Percentiles rank a stretch among this genome's conserved stretches.
Evolutionary conservation across 768 basidiomycete genomes (phyloP).

Genomic region (Lactifluus volemus): DNA sequence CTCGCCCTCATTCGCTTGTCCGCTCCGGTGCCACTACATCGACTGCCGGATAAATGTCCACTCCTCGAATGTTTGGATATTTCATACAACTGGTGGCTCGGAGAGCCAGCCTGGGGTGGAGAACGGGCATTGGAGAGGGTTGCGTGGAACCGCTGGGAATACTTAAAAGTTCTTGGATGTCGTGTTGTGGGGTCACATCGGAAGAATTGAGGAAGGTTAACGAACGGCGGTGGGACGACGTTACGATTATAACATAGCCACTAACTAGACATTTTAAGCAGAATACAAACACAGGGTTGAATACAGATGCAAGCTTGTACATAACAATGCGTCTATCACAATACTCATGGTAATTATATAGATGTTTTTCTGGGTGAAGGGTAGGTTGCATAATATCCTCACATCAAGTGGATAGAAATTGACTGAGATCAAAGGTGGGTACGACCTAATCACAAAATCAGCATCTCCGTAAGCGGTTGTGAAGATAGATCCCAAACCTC

Average conservation of each 20-base stretch:
- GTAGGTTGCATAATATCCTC: not conserved
- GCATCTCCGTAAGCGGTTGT: not conserved
- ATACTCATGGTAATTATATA: not conserved
- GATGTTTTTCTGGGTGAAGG: slow-evolving; percentile 2
- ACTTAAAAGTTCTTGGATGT: slow-evolving; percentile 47
- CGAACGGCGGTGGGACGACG: slow-evolving; percentile 56
- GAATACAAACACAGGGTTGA: not conserved
- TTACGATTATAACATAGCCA: slow-evolving; percentile 37
- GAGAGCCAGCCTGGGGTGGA: slow-evolving; percentile 23
- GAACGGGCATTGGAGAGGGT: slow-evolving; percentile 38
- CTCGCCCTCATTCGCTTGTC: slow-evolving; percentile 50
- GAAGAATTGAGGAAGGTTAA: slow-evolving; percentile 43
- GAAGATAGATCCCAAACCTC: slow-evolving; percentile 5
- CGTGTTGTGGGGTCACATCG: slow-evolving; percentile 41
- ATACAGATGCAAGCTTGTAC: slow-evolving; percentile 18
- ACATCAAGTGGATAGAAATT: slow-evolving; percentile 8
- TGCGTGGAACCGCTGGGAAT: slow-evolving; percentile 49
- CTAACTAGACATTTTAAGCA: not conserved
- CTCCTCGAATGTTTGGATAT: slow-evolving; percentile 55
- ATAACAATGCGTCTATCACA: slow-evolving; percentile 9
- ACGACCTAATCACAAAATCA: slow-evolving; percentile 2
- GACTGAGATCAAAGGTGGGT: slow-evolving; percentile 7
- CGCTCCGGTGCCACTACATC: slow-evolving; percentile 40
- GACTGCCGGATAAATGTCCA: slow-evolving; percentile 52
- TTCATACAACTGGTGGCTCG: slow-evolving; percentile 53